phyloP scores from a whole-genome alignment of 306 rosid species.

The Astragalus membranaceus region DNA sequence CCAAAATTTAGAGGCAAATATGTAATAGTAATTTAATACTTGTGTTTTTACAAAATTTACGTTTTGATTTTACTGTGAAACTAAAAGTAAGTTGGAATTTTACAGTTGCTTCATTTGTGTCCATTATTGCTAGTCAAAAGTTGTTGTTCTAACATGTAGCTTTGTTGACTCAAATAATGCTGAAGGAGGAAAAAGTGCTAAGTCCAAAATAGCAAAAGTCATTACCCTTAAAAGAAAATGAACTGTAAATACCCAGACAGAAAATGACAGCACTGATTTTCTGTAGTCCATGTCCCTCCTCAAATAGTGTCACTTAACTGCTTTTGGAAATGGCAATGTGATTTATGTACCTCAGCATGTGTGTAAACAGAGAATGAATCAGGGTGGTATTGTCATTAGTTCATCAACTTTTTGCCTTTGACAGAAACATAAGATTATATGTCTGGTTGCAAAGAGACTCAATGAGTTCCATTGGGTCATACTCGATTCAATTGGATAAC shows the following conservation, averaged over 20 bases:
- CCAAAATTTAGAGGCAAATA: neutral
- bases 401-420: neutral
- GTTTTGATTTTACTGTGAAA: neutral
- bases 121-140: constrained; percentile 26
- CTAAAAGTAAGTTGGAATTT: no score
- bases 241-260: constrained; percentile 6
- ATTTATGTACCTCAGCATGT: neutral
- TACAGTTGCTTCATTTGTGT: neutral
- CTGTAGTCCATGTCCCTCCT: neutral
- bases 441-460: neutral
- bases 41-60: no score
- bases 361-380: neutral
- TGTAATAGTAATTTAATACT: neutral
- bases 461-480: neutral
- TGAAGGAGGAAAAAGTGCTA: constrained; percentile 16
- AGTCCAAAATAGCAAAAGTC: constrained; percentile 23
- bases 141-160: constrained; percentile 14
- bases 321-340: constrained; percentile 1
- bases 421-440: neutral
- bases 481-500: no score
- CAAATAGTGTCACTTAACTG: neutral
- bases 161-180: constrained; percentile 26
- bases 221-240: constrained; percentile 8
- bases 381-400: neutral
- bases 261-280: constrained; percentile 29